Base-by-base conservation (phyloP, 192 early-diverging fungal species). In the Chytriomyces confervae region DNA sequence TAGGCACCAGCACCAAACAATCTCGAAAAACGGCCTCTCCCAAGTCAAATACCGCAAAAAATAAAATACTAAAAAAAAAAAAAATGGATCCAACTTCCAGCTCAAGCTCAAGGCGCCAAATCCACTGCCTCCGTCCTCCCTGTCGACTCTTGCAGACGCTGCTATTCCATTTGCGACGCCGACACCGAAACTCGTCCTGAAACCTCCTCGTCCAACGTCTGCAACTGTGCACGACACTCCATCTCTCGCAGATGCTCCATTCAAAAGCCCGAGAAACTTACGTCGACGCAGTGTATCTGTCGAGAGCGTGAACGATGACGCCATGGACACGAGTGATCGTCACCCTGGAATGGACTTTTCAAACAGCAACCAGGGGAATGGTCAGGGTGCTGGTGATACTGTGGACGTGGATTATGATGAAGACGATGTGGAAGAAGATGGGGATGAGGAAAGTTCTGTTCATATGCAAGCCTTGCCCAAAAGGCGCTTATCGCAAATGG, bases 41-140 rank as follows among this genome's bases (percentile, higher is more conserved):
- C 36, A 36, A 36, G 36, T 36, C 36, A 36, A 36, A 36, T 36
- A 36, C 36, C 4, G 36, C 36, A 36, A 36, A 36, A 27, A 36
- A 36, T 36, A 36, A 36, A 36, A 36, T 36, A 36, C 36, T 36
- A 36, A 36, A 36, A 36, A 36, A 36, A 36, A 36, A 36, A 36
- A 36, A 27, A 36, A 36, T 36, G 36, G 36, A 36, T 36, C 36
- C 36, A 36, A 36, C 36, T 36, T 36, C 36, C 53, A 57, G 61
- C 72, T 74, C 13, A 74, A 74, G 46, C 44, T 74, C 20, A 74
- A 74, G 53, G n/a, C 48, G 7, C 27, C 48, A 13, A 24, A 57
- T 20, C 53, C 27, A 45, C 50, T 51, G 70, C 53, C 49, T 49
- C 70, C 48, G 44, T n/a, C 67, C 13, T 13, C 67, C 13, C 13